phyloP scores from a whole-genome alignment of 2,329 filamentous ascomycete genomes.

The Thielaviopsis euricoi region DNA sequence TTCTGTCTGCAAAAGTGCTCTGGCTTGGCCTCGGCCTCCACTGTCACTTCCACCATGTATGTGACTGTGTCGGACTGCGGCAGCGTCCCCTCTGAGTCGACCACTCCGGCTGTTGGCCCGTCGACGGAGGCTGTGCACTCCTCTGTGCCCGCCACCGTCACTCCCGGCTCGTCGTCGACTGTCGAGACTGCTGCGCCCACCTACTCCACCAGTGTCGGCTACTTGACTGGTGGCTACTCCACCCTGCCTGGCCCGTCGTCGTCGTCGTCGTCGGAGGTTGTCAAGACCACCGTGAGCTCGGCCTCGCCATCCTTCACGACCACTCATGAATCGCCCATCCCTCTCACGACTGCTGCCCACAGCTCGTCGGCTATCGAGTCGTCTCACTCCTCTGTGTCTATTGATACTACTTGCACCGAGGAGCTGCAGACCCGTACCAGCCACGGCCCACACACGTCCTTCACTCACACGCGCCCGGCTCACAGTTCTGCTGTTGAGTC shows the following conservation, averaged over 20 bases:
- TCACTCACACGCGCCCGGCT: too few species aligned
- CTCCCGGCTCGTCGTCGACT: background rate
- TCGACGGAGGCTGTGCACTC: background rate
- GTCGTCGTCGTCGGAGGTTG: background rate
- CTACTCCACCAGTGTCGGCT: background rate
- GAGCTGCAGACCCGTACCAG: background rate
- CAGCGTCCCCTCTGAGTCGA: background rate
- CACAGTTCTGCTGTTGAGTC: background rate
- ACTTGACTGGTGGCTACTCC: background rate
- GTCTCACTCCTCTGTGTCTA: background rate
- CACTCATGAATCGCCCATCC: background rate
- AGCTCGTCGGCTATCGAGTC: background rate
- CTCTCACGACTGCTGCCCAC: background rate
- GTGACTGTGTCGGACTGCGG: constrained; percentile 5
- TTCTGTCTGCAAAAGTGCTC: constrained; percentile 10
- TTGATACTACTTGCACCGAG: background rate
- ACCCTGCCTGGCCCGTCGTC: background rate
- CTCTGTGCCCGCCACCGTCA: background rate
- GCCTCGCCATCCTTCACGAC: background rate
- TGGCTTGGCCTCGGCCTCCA: constrained; percentile 2
- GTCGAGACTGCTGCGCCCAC: background rate
- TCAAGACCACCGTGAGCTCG: background rate
- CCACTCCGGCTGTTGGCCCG: background rate
- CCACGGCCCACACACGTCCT: background rate
- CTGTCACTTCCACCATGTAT: constrained; percentile 8